Percentiles rank a stretch among this genome's conserved stretches.
phyloP scores from a whole-genome alignment of 2,329 filamentous ascomycete genomes.

The Microsporum ferrugineum region DNA sequence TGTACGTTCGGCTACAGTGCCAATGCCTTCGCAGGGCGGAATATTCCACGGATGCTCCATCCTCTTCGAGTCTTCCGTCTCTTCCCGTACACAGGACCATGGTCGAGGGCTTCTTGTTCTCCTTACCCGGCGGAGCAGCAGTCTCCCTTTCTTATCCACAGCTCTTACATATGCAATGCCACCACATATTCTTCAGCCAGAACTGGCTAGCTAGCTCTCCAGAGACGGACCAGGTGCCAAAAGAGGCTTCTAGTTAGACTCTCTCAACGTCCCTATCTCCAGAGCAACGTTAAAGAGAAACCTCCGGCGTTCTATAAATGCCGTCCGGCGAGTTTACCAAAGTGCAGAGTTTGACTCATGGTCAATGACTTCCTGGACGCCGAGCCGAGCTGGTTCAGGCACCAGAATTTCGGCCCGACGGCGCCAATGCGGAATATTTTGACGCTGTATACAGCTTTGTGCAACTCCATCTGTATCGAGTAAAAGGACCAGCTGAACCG shows the following conservation, averaged over 20 bases:
- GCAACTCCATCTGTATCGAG: background rate
- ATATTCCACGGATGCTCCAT: background rate
- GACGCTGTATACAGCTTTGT: background rate
- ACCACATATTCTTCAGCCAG: background rate
- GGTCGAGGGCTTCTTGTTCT: background rate
- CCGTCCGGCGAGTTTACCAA: background rate
- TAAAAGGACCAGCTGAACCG: background rate
- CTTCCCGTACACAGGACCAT: background rate
- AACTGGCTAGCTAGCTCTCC: background rate
- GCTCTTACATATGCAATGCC: background rate
- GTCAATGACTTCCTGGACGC: background rate
- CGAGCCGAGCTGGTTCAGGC: constrained; percentile 2
- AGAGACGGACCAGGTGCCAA: background rate
- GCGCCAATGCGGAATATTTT: background rate
- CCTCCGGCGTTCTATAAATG: background rate
- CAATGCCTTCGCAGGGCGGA: background rate
- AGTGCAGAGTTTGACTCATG: background rate
- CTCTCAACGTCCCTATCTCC: background rate
- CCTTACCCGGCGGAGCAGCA: background rate
- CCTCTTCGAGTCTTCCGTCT: background rate
- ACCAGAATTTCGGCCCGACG: constrained; percentile 2
- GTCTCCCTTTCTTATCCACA: background rate
- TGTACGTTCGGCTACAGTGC: background rate
- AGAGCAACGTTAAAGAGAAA: background rate
- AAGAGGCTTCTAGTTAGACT: background rate